Evolutionary conservation across 192 early-diverging fungal genomes (phyloP), one percentile per base, ranked within the genome.

Genomic region (Chytriomyces hyalinus): DNA sequence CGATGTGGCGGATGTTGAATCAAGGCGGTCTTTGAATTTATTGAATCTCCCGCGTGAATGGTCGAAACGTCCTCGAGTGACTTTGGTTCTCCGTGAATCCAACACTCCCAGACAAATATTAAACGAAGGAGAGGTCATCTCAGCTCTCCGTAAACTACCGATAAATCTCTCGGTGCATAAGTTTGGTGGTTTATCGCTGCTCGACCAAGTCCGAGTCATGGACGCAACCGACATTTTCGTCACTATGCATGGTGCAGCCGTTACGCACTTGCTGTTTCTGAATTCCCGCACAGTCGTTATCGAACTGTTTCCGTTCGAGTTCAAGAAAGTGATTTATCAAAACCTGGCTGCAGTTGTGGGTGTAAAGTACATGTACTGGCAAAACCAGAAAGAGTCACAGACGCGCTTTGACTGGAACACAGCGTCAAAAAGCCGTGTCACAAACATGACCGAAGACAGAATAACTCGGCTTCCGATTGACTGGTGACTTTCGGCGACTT

Each of bases 181-280:
- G n/a, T 82, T 82, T 67, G 53, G 20, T 7, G 6, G 57, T 8
- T 15, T 82, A 17, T 22, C 53, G 13, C 62, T 82, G 1, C 9
- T 47, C 17, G 75, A 82, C 8, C 81, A 82, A 49, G 67, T 82
- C 20, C 24, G 50, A 15, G 60, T 77, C 11, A 49, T 83, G 8
- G 49, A 44, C 65, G n/a, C 57, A 4, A 77, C 81, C 0, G 81
- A 82, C 67, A 73, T 82, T 47, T 70, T 82, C 13, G 76, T 82
- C 49, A 66, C 81, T 3, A 82, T 77, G 72, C 81, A 82, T 62
- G 81, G 81, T 3, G 81, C 81, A 5, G 81, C 79, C 4, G 59
- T 82, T 53, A 76, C 79, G 15, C 81, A 82, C 50, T 15, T 83
- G 20, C 45, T 82, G 36, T 82, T 82, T 51, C 43, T 82, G 20